Conservation (phyloP, 140 eudicot species). For the Flaveria floridana region DNA sequence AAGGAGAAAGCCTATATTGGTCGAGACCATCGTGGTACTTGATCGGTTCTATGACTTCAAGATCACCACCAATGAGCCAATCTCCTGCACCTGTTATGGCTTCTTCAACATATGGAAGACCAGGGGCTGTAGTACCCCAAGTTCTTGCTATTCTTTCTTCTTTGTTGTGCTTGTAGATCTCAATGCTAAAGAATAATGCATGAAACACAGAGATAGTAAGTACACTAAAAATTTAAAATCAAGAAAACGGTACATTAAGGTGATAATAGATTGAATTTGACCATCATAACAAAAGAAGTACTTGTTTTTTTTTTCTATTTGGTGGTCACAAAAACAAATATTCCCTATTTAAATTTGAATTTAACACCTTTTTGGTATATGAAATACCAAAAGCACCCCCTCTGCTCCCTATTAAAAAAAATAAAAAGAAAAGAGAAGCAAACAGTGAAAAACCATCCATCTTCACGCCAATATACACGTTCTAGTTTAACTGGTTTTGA, state of each 20-base stretch:
- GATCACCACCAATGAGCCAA: conserved; percentile 94
- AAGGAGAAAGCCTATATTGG: conserved; percentile 72
- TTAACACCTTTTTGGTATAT: too few species aligned
- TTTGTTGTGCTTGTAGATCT: conserved; percentile 91
- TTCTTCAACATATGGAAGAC: conserved; percentile 91
- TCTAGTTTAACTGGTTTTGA: too few species aligned
- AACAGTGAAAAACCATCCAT: too few species aligned
- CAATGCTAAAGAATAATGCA: conserved; percentile 49
- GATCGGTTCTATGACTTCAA: conserved; percentile 78
- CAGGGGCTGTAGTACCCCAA: conserved; percentile 95
- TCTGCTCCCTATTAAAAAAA: too few species aligned
- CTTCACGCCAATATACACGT: too few species aligned
- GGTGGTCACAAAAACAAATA: too few species aligned
- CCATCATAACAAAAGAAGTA: neutral
- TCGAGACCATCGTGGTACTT: conserved; percentile 93
- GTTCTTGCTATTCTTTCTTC: conserved; percentile 98
- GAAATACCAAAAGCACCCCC: too few species aligned
- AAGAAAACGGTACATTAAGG: neutral
- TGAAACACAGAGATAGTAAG: conserved; percentile 15
- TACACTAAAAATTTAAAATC: neutral
- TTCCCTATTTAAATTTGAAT: too few species aligned
- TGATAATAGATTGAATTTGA: neutral
- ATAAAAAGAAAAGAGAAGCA: too few species aligned
- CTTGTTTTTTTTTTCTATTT: neutral
- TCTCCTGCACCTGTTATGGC: conserved; percentile 76